Evolutionary conservation across 768 basidiomycete species (phyloP), one percentile per base, ranked within the genome.

Genomic region (Fibroporia radiculosa): DNA sequence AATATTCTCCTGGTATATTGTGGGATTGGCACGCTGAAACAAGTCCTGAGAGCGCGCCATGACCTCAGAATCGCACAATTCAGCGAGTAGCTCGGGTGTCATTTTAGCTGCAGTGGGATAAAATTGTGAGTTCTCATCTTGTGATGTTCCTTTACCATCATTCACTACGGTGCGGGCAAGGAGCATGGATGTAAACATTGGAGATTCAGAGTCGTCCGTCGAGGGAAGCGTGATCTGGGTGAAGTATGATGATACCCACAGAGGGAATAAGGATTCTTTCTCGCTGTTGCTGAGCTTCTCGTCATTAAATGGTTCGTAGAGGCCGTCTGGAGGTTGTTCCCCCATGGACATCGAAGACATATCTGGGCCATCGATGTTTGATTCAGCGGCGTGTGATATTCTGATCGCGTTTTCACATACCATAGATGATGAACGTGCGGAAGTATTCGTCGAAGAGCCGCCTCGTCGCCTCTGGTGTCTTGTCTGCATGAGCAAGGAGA

Each of bases 391-490:
- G 37, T 19, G 14, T 3, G 22, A 19, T 6, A 22, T 20, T 6
- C n/a, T 7, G 25, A 27, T n/a, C 28, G 39, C 35, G 35, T 8
- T 6, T 16, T 38, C 18, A 35, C 48, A 14, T 22, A 52, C 54
- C 54, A n/a, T 50, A 48, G 14, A 52, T 22, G 12, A 55, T 40
- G 32, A 55, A 45, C n/a, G 35, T 46, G 18, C 51, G 44, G 8
- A 55, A 20, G 39, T 52, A 52, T 7, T 1, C 13, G 7, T 29
- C 44, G 10, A 55, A 19, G 4, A 55, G 35, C 16, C 13, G 16
- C 20, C 39, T 33, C 3, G 51, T 55, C 13, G 35, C 39, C 29
- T 50, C 49, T 1, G 51, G 19, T 1, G 52, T 20, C 26, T 41
- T 22, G 11, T 47, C 40, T 1, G 47, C 48, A 39, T 55, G 27